phyloP scores from a whole-genome alignment of 176 grass and related monocot species.

The Tillandsia leiboldiana region DNA sequence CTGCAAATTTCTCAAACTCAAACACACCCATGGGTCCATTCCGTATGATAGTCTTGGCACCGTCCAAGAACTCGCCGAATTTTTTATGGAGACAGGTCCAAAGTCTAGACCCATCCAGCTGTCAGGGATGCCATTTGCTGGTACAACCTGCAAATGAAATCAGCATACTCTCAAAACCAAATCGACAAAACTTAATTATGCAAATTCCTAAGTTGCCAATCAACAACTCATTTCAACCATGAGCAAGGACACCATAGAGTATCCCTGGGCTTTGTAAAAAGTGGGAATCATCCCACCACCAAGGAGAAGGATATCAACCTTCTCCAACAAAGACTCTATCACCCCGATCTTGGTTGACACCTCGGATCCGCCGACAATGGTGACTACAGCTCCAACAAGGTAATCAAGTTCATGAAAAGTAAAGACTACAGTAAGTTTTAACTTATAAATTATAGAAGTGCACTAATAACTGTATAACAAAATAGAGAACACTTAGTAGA shows the following conservation, averaged over 20 bases:
- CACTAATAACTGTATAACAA: not conserved
- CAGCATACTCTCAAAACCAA: not conserved
- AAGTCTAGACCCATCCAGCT: constrained; percentile 96
- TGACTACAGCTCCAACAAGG: constrained; percentile 80
- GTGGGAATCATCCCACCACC: constrained; percentile 95
- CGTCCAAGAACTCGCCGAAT: constrained; percentile 48
- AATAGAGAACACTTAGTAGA: no score
- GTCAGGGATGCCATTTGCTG: constrained; percentile 58
- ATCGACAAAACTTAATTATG: no score
- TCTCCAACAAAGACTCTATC: constrained; percentile 67
- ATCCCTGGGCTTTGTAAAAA: constrained; percentile 90
- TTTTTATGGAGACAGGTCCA: constrained; percentile 74
- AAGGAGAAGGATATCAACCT: constrained; percentile 85
- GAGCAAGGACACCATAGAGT: constrained; percentile 73
- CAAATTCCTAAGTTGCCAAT: no score
- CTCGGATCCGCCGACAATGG: constrained; percentile 95
- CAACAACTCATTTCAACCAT: constrained; percentile 9
- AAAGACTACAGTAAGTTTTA: not conserved
- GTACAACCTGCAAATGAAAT: constrained; percentile 42
- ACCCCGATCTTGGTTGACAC: constrained; percentile 91
- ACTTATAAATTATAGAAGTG: not conserved
- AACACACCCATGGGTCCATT: constrained; percentile 98
- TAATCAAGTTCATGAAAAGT: constrained; percentile 76
- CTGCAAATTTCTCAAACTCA: constrained; percentile 87
- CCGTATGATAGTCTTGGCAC: constrained; percentile 71